Percentiles rank a stretch among this genome's conserved stretches.
Evolutionary conservation across 257 asterid genomes (phyloP).

Genomic region (Dorcoceras hygrometricum): DNA sequence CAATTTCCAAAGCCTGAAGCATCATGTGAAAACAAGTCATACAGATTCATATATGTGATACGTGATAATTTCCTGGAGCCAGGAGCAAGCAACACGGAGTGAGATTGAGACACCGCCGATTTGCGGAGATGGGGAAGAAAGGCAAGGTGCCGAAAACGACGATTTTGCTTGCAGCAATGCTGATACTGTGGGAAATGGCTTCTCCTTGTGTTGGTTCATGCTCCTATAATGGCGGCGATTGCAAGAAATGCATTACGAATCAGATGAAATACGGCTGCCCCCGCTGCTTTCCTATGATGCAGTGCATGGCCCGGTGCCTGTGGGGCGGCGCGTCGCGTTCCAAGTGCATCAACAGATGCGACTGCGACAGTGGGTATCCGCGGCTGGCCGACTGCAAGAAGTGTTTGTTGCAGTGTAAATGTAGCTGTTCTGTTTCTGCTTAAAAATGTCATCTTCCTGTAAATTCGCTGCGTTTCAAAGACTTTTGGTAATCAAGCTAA

Average conservation of each 20-base stretch:
- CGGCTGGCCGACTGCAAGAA: slow-evolving; percentile 62
- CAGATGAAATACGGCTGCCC: slow-evolving; percentile 64
- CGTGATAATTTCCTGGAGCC: neutral
- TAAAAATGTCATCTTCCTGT: neutral
- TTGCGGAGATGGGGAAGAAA: slow-evolving; percentile 11
- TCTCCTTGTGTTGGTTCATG: slow-evolving; percentile 39
- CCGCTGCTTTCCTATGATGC: slow-evolving; percentile 57
- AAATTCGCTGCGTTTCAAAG: too few species aligned
- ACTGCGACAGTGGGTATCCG: slow-evolving; percentile 57
- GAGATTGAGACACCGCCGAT: neutral
- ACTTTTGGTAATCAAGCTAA: neutral
- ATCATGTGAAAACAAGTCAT: neutral
- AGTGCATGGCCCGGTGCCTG: slow-evolving; percentile 70
- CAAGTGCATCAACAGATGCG: slow-evolving; percentile 64
- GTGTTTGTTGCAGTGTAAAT: slow-evolving; percentile 63
- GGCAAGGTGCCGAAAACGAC: slow-evolving; percentile 7
- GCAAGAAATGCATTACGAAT: slow-evolving; percentile 54
- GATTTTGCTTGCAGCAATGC: slow-evolving; percentile 17
- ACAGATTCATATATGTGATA: neutral
- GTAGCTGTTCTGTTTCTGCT: slow-evolving; percentile 47
- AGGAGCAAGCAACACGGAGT: neutral
- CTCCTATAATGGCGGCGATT: slow-evolving; percentile 41
- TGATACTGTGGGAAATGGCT: slow-evolving; percentile 25
- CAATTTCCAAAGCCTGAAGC: neutral
- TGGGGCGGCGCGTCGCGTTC: slow-evolving; percentile 57